Conservation (phyloP, 2,329 filamentous ascomycete genomes). For the Tympanopsis confertula region DNA sequence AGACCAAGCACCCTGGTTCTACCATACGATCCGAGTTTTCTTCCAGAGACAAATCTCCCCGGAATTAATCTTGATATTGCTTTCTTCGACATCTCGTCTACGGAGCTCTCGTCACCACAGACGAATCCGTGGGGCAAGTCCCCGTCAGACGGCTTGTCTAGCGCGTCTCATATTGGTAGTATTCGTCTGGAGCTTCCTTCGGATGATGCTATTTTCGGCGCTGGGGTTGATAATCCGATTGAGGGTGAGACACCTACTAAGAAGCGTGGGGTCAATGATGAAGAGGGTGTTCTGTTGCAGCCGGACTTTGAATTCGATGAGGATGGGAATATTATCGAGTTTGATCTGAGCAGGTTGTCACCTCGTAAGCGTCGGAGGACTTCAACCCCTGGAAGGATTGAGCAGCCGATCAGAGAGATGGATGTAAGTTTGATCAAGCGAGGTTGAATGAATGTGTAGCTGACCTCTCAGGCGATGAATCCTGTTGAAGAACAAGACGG, state of each 20-base stretch:
- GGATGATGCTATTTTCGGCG: background rate
- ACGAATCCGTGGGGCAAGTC: background rate
- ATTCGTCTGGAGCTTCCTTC: background rate
- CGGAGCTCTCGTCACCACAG: conserved; percentile 4
- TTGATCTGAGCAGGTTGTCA: conserved; percentile 10
- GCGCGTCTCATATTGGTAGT: background rate
- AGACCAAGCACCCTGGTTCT: conserved; percentile 52
- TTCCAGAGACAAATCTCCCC: conserved; percentile 44
- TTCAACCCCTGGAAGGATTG: background rate
- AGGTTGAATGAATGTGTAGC: no score
- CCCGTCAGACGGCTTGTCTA: background rate
- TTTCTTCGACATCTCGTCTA: conserved; percentile 7
- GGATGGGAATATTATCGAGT: conserved; percentile 44
- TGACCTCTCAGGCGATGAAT: no score
- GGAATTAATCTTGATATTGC: conserved; percentile 37
- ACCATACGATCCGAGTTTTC: conserved; percentile 54
- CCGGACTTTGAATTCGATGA: conserved; percentile 49
- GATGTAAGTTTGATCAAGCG: no score
- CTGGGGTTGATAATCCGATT: no score
- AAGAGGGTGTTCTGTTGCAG: conserved; percentile 31
- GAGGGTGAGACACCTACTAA: no score
- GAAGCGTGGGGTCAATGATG: conserved; percentile 14
- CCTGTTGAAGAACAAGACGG: no score
- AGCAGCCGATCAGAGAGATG: conserved; percentile 34
- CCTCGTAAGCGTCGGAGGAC: conserved; percentile 3